Evolutionary conservation across 192 early-diverging fungal species (phyloP), one percentile per base, ranked within the genome.

Genomic region (Mortierella alpina): DNA sequence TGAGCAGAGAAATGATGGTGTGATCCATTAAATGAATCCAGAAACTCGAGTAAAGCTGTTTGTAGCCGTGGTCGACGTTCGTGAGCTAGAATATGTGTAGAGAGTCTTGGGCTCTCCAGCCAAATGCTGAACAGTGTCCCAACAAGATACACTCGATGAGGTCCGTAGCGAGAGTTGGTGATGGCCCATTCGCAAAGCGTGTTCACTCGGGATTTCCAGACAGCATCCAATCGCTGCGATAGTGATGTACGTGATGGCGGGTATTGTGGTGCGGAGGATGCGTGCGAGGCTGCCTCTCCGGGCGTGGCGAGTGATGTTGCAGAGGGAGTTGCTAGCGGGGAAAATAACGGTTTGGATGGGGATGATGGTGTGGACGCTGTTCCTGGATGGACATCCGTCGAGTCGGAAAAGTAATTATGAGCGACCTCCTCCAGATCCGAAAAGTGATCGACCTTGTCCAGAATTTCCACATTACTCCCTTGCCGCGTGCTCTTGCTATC

Each of bases 101-200:
- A 67, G 5, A 80, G 59, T 5, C 14, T 18, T 0, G 60, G 58
- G 14, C 65, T 63, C 23, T 87, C 82, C 39, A 75, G 83, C 84
- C 85, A 88, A 40, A 75, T 47, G 6, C 55, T 46, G 3, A 90
- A 66, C 5, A 90, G 66, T 1, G 85, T 83, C 22, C 85, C 65
- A 10, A 86, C 84, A 22, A 87, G 63, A 69, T 85, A 90, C 0
- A 75, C 66, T 0, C 87, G 69, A 69, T 86, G 86, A 44, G 85
- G 85, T 47, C 89, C 87, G 40, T 66, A 67, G 18, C 87, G 65
- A 15, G 71, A 72, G 22, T 71, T 74, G 0, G 84, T 88, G 11
- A 79, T 84, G 7, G 86, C 87, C 89, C 89, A 90, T 46, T 80
- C 71, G 57, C 87, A 90, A 10, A 90, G 64, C 1, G 75, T 86